A percentile compares a stretch with the other conserved stretches of the same genome.
These are phyloP conservation scores for Arthrobotrys iridis DNA, from an alignment of 2,329 filamentous ascomycete genomes.

Conservation along the genomic window DNA sequence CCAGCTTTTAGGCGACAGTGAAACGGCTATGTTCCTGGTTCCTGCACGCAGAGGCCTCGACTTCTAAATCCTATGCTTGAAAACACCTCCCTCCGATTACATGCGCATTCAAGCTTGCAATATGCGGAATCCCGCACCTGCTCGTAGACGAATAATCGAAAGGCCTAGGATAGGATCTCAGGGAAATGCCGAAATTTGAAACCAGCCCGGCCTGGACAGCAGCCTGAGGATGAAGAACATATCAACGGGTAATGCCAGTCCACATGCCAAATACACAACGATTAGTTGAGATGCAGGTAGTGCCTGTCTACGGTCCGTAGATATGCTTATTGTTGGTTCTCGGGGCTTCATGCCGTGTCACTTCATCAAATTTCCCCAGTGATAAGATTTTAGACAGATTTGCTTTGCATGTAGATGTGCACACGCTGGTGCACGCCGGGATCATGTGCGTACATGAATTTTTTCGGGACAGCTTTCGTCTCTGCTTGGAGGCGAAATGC, in stretches of 20 bases:
- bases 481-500: not conserved
- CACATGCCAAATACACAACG: not conserved
- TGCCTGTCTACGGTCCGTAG: not conserved
- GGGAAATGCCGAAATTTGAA: conserved; percentile 20
- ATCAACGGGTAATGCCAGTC: not conserved
- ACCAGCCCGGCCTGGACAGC: conserved; percentile 7
- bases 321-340: conserved; percentile 8
- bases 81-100: not conserved
- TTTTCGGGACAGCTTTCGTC: not conserved
- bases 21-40: conserved; percentile 24
- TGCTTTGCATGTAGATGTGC: not conserved
- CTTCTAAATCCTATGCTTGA: not conserved
- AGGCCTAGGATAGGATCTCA: no score
- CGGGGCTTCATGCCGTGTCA: not conserved
- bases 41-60: conserved; percentile 1
- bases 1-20: conserved; percentile 23
- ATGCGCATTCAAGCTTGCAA: not conserved
- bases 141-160: conserved; percentile 14
- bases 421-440: not conserved
- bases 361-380: conserved; percentile 14
- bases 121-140: not conserved
- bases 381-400: not conserved
- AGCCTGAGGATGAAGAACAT: no score
- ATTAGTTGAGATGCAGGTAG: not conserved
- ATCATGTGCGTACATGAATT: not conserved